These are phyloP conservation scores for Fusarium albosuccineum DNA, from an alignment of 2,329 filamentous ascomycete species.

Conservation along the genomic window DNA sequence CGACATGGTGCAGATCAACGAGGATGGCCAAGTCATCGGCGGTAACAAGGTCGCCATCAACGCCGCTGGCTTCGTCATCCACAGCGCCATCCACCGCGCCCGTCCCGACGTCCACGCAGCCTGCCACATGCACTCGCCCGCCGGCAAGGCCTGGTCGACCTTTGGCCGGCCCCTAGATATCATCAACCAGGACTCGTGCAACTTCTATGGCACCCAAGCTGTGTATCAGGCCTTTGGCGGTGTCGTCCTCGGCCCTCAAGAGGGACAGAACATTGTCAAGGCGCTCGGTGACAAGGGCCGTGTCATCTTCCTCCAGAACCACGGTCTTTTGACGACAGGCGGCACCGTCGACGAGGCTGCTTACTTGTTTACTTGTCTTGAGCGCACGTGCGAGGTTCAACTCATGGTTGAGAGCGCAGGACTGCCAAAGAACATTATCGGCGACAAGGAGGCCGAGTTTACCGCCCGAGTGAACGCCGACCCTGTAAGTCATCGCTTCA, in stretches of 20 bases:
- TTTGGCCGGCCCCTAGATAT: constrained; percentile 70
- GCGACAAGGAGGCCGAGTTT: constrained; percentile 54
- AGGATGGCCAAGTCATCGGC: constrained; percentile 52
- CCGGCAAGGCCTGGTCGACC: constrained; percentile 70
- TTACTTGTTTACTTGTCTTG: constrained; percentile 65
- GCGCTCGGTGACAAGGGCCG: constrained; percentile 65
- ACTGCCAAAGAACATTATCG: constrained; percentile 47
- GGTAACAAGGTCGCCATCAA: constrained; percentile 68
- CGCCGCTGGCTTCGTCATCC: constrained; percentile 71
- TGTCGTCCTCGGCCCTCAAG: constrained; percentile 69
- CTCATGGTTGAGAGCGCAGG: constrained; percentile 46
- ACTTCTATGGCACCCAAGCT: constrained; percentile 67
- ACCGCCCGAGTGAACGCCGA: constrained; percentile 49
- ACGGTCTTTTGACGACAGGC: constrained; percentile 73
- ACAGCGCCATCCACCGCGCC: constrained; percentile 69
- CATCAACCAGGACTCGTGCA: constrained; percentile 69
- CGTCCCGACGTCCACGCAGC: constrained; percentile 69
- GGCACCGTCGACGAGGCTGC: constrained; percentile 75
- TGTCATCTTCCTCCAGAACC: constrained; percentile 71
- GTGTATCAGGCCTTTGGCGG: constrained; percentile 72
- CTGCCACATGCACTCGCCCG: constrained; percentile 69
- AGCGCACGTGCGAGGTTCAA: constrained; percentile 49
- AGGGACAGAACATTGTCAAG: constrained; percentile 68
- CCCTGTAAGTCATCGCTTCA: constrained; percentile 28
- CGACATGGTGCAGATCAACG: constrained; percentile 71